Base-by-base conservation (phyloP, 345 rosid species). In the Gossypium sturtianum region DNA sequence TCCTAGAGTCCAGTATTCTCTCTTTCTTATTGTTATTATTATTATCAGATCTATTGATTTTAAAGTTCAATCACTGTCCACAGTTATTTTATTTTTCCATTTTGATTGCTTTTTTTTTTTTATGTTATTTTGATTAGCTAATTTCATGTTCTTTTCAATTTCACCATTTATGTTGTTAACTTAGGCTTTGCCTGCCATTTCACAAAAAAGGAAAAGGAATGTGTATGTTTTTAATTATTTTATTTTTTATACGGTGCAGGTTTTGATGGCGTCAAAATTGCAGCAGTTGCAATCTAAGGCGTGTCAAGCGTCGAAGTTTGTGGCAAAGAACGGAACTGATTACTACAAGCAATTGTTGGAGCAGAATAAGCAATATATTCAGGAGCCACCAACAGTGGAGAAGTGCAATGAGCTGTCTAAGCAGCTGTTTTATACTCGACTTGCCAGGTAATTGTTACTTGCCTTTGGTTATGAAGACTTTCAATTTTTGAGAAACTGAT, bases 341-440 rank as follows among this genome's bases (percentile, higher is more conserved):
- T 93, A 88, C 81, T 89, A 93, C 84, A 89, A 86, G 83, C 88
- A 89, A 85, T 79, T 91, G 84, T 77, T 93, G 76, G 95, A 88
- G 80, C 81, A 86, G 82, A 93, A 93, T 86, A 89, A 86, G 77
- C 87, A 89, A 48, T 88, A 87, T 80, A 84, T 91, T 72, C 95
- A 91, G 84, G 87, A 91, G 80, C 98, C 98, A 47, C 87, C 98
- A 5, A 89, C 93, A 0, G 84, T 83, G 54, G 92, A 93, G 86
- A 93, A 85, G 71, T 93, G 97, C 83, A 80, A 85, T 74, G 82
- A 79, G 70, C 76, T 91, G 85, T 75, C 93, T 13, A 93, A 93
- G 82, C 95, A 91, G 79, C 82, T 93, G 78, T 74, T 93, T 43
- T 89, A 89, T 87, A 91, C 97, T 69, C 95, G 97, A 72, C 97